phyloP scores from a whole-genome alignment of 106 monocot genomes.

The Posidonia australis region DNA sequence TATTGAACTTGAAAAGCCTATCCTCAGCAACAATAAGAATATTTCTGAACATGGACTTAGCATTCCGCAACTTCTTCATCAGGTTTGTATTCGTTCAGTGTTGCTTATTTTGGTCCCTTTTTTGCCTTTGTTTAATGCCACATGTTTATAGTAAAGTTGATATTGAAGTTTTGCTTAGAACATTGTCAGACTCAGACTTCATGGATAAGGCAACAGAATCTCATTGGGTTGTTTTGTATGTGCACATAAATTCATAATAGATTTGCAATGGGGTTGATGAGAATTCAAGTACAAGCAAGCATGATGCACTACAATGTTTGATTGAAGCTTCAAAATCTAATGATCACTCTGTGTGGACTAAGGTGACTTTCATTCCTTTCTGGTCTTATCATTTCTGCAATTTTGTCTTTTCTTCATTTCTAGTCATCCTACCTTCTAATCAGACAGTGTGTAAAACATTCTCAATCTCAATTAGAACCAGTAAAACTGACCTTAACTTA shows the following conservation, averaged over 20 bases:
- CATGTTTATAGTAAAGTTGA: neutral
- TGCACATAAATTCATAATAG: constrained; percentile 19
- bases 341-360: constrained; percentile 78
- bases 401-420: no score
- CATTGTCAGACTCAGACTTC: no score
- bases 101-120: neutral
- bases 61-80: constrained; percentile 89
- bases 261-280: constrained; percentile 56
- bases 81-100: constrained; percentile 18
- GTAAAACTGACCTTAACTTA: no score
- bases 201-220: no score
- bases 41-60: constrained; percentile 45
- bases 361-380: constrained; percentile 36
- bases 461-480: no score
- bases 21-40: constrained; percentile 25
- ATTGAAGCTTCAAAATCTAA: constrained; percentile 55
- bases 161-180: no score
- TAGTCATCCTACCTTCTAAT: no score
- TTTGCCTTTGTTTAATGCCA: neutral
- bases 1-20: constrained; percentile 27
- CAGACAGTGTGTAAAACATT: no score
- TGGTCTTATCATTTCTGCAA: neutral
- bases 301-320: constrained; percentile 61
- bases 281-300: constrained; percentile 42
- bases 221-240: neutral